A percentile compares a stretch with the other conserved stretches of the same genome.
Conservation (phyloP, 2,329 filamentous ascomycete genomes). For the Penicillium sp. region DNA sequence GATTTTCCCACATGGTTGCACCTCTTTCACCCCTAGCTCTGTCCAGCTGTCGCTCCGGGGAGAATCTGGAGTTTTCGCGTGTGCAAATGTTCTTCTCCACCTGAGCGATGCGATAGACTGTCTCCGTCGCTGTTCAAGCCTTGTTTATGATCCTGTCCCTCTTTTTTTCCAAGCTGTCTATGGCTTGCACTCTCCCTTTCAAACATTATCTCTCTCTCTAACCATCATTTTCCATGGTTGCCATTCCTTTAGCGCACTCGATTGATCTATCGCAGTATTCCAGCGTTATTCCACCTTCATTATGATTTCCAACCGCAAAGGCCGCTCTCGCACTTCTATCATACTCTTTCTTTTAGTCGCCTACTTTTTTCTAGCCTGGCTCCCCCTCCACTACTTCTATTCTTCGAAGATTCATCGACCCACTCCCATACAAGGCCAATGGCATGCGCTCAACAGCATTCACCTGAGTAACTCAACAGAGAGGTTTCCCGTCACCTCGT, state of each 20-base stretch:
- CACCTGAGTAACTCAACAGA: slow-evolving; percentile 77
- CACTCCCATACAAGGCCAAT: slow-evolving; percentile 14
- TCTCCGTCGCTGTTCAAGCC: neutral
- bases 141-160: neutral
- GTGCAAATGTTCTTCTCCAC: slow-evolving; percentile 1
- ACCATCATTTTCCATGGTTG: slow-evolving; percentile 5
- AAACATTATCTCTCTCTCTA: slow-evolving; percentile 5
- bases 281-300: slow-evolving; percentile 10
- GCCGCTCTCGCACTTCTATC: slow-evolving; percentile 20
- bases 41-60: neutral
- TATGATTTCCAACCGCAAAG: slow-evolving; percentile 31
- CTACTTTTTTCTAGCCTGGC: slow-evolving; percentile 26
- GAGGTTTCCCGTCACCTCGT: slow-evolving; percentile 73
- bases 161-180: neutral
- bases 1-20: slow-evolving; percentile 13
- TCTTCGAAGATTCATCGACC: slow-evolving; percentile 15
- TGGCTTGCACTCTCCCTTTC: neutral
- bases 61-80: neutral
- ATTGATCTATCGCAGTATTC: neutral
- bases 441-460: slow-evolving; percentile 20
- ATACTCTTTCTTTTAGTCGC: slow-evolving; percentile 20
- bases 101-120: neutral
- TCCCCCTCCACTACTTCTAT: slow-evolving; percentile 13
- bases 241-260: slow-evolving; percentile 5
- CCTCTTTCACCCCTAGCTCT: slow-evolving; percentile 2